phyloP scores from a whole-genome alignment of 305 asterid genomes.

The Solanum chacoense region DNA sequence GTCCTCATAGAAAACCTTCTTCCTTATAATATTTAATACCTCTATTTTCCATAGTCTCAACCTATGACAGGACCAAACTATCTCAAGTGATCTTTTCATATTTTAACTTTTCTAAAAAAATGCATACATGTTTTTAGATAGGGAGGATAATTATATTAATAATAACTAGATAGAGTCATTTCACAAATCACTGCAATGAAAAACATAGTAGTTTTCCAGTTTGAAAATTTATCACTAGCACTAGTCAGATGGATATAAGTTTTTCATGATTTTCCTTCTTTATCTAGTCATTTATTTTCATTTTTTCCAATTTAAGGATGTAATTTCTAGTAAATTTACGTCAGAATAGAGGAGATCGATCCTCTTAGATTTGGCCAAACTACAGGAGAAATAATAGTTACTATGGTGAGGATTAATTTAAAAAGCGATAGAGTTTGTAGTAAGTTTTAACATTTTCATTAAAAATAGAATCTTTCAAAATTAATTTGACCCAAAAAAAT shows the following conservation, averaged over 20 bases:
- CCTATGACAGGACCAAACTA: neutral
- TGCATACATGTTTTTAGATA: neutral
- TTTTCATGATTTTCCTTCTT: neutral
- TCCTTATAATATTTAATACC: neutral
- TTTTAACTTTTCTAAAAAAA: neutral
- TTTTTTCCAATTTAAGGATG: neutral
- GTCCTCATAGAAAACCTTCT: neutral
- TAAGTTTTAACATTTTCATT: no score
- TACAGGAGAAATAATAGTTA: neutral
- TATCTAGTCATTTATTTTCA: neutral
- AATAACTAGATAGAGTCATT: neutral
- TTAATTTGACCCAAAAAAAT: no score
- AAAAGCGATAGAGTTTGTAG: neutral
- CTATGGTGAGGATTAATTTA: neutral
- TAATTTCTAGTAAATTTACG: no score
- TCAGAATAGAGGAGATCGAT: neutral
- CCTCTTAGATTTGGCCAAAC: neutral
- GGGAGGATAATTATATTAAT: neutral
- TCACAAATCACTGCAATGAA: neutral
- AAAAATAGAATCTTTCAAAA: no score
- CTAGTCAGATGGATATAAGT: neutral
- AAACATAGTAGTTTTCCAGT: neutral
- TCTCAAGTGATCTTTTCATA: neutral
- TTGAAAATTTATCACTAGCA: neutral
- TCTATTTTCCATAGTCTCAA: neutral